Base-by-base conservation (phyloP, 352 stramenopile genomes). In the Globisporangium irregulare region DNA sequence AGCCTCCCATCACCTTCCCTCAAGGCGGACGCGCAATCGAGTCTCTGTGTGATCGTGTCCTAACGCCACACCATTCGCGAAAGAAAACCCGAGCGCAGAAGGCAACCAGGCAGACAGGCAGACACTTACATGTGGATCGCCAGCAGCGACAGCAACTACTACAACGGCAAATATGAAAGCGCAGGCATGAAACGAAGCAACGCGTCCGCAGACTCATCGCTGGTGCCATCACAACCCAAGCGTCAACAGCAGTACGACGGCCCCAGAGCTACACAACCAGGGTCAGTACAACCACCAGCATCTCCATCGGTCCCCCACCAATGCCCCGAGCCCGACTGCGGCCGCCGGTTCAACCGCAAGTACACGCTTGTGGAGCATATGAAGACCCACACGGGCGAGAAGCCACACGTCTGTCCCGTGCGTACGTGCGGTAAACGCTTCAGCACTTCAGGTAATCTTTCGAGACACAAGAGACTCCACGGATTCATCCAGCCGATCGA, bases 321-420 rank as follows among this genome's bases (percentile, higher is more conserved):
- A 54, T 81, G 74, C 32, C 66, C 66, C 3, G 71, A 73, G 41
- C 67, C 70, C 25, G 71, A 68, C 24, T 80, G 74, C 51, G 54
- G 59, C 46, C 70, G 70, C 43, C 18, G 1, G 36, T 84, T 82
- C 71, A 84, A 72, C 58, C 77, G 78, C 70, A 85, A 82, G 68
- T 89, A 86, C 68, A 84, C 81, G 43, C 66, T 83, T 46, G 62
- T 67, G 6, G 79, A 87, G 68, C 79, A 89, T 59, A 78, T 80
- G 65, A 86, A 89, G 71, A 84, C 77, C 2, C 80, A 89, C 70
- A 82, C 76, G 54, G 80, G 81, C 48, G 81, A 85, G 57, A 87
- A 80, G 46, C 81, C 80, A 0, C 75, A 86, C 54, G 69, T 79
- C 24, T 88, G 80, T 24, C 75, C 80, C 4, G 75, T 85, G 43